These are phyloP conservation scores for Perkinsela sp. DNA, from an alignment of 208 protist species.

Conservation along the genomic window DNA sequence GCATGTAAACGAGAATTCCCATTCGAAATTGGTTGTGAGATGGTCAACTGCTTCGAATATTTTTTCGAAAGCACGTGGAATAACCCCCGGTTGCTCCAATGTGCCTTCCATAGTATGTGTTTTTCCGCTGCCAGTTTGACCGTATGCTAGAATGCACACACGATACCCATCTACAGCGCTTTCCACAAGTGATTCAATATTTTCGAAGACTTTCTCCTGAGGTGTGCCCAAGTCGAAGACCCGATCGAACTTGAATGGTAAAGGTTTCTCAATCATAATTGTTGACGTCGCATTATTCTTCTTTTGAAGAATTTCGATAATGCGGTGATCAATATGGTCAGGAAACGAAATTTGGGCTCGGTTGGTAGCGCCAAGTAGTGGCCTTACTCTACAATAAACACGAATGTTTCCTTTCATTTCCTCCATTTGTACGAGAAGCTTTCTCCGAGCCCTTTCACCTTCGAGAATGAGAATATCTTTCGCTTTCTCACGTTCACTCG, in stretches of 20 bases:
- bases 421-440: constrained; percentile 9
- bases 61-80: constrained; percentile 32
- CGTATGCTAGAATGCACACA: constrained; percentile 67
- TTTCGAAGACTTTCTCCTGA: constrained; percentile 12
- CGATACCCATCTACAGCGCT: constrained; percentile 62
- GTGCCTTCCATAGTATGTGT: constrained; percentile 66
- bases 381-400: constrained; percentile 44
- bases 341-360: constrained; percentile 1
- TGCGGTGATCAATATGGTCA: constrained; percentile 5
- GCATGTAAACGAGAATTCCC: constrained; percentile 29
- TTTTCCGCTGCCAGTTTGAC: constrained; percentile 63
- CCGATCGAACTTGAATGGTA: constrained; percentile 11
- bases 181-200: constrained; percentile 50
- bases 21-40: constrained; percentile 22
- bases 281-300: constrained; percentile 2
- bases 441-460: neutral
- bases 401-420: constrained; percentile 60
- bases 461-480: neutral
- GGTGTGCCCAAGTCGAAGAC: constrained; percentile 6
- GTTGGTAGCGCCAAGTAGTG: neutral
- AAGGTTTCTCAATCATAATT: neutral
- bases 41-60: constrained; percentile 25
- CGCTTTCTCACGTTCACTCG: neutral
- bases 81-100: constrained; percentile 24
- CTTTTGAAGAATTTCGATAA: constrained; percentile 1